phyloP scores from a whole-genome alignment of 768 basidiomycete species.

The Termitomyces sp. region DNA sequence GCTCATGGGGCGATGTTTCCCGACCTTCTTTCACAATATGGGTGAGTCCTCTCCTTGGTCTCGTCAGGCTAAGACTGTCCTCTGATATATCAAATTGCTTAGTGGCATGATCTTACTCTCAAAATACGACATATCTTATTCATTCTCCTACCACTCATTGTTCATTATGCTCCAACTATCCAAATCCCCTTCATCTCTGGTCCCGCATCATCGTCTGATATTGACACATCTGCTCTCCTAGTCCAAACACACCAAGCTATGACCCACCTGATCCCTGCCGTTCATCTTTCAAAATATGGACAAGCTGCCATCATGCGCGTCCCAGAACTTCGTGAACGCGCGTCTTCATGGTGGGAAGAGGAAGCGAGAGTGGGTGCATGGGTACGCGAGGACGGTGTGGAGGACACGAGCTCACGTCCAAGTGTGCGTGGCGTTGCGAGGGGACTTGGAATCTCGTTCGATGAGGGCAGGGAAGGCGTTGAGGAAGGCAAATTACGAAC shows the following conservation, averaged over 20 bases:
- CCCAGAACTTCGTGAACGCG: slow-evolving; percentile 40
- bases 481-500: slow-evolving; percentile 26
- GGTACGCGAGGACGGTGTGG: slow-evolving; percentile 37
- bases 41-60: slow-evolving; percentile 22
- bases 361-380: slow-evolving; percentile 48
- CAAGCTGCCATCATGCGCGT: slow-evolving; percentile 53
- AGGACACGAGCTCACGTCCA: not conserved
- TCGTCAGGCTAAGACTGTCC: not conserved
- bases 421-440: slow-evolving; percentile 40
- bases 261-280: slow-evolving; percentile 34
- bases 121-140: slow-evolving; percentile 52
- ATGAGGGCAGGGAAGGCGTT: slow-evolving; percentile 16
- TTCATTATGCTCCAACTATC: slow-evolving; percentile 38
- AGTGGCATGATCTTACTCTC: slow-evolving; percentile 67
- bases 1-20: slow-evolving; percentile 26
- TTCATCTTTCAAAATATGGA: slow-evolving; percentile 51
- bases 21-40: slow-evolving; percentile 18
- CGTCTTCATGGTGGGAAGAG: slow-evolving; percentile 49
- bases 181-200: slow-evolving; percentile 20
- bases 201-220: slow-evolving; percentile 20
- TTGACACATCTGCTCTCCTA: slow-evolving; percentile 11
- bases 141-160: slow-evolving; percentile 46
- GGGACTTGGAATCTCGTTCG: slow-evolving; percentile 37
- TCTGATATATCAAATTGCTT: not conserved
- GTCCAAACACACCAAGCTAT: slow-evolving; percentile 26